A percentile compares a stretch with the other conserved stretches of the same genome.
Conservation (phyloP, 306 rosid genomes). For the Acacia melanoxylon region DNA sequence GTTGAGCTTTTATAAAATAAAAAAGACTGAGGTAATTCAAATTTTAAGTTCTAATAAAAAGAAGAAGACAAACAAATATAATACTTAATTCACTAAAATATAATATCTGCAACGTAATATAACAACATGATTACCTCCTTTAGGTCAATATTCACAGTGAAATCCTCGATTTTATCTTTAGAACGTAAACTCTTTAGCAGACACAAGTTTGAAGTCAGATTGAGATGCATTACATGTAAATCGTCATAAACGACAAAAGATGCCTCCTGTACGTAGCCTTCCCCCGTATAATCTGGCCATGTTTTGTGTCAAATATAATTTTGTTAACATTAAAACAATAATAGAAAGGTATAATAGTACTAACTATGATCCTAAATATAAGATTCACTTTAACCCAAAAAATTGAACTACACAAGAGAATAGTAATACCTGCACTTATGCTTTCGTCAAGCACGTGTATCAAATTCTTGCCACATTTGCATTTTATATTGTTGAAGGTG, state of each 20-base stretch:
- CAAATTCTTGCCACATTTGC: not conserved
- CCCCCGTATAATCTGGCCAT: not conserved
- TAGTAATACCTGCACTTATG: not conserved
- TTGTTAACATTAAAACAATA: too few species aligned
- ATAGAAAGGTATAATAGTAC: too few species aligned
- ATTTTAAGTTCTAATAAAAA: too few species aligned
- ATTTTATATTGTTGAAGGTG: not conserved
- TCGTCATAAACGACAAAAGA: slow-evolving; percentile 3
- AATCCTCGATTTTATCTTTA: not conserved
- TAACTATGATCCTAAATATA: too few species aligned
- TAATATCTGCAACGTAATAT: not conserved
- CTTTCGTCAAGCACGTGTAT: not conserved
- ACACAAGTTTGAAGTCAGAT: not conserved
- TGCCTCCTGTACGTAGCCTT: not conserved
- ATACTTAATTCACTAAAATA: too few species aligned
- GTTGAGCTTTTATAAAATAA: too few species aligned
- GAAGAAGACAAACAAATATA: too few species aligned
- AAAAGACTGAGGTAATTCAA: too few species aligned
- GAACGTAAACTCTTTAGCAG: not conserved
- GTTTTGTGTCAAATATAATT: not conserved
- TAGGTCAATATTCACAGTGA: not conserved
- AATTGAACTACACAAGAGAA: too few species aligned
- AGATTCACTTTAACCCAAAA: too few species aligned
- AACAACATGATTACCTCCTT: not conserved
- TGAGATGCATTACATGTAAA: not conserved